Base-by-base conservation (phyloP, 352 stramenopile species). In the Pythium sukuiense region DNA sequence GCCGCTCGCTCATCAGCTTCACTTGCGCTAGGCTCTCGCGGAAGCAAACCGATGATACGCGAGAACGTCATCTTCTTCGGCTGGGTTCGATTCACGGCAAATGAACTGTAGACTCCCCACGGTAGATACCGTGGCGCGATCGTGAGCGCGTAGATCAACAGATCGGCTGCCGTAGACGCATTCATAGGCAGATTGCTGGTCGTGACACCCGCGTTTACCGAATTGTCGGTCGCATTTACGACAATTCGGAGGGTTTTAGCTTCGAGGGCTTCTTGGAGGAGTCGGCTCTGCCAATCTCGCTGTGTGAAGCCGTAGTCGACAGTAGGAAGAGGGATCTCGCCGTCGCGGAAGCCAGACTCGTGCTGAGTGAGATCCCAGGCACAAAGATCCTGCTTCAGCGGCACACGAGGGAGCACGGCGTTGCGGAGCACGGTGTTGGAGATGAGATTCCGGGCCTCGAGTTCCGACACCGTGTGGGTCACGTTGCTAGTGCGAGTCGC, bases 171-270 rank as follows among this genome's bases (percentile, higher is more conserved):
- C 0, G 45, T 32, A 13, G 65, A 66, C 18, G 59, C 59, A 45
- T 71, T 59, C 65, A 71, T 71, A 6, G 65, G 65, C 16, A 71
- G 24, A 9, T 52, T 26, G 20, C 18, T 32, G 2, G 12, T n/a
- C 6, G 53, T 45, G 14, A 63, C n/a, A 14, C 20, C 30, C 9
- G 33, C 39, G 18, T 48, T 65, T 16, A 16, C 26, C 0, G 3
- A 41, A 18, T 46, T 20, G 9, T 67, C 27, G 16, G 63, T 61
- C 3, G 55, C 16, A 20, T 70, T 70, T 8, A 48, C 18, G 9
- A 65, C 39, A 1, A 65, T 6, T 1, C 45, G 49, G 2, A 71
- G 30, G 1, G 45, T 30, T 13, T 30, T 3, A 11, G 45, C 11
- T 3, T 16, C n/a, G 1, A 62, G 3, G 0, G 56, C 56, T 24